Evolutionary conservation across 345 rosid genomes (phyloP).

Genomic region (Linum lewisii): DNA sequence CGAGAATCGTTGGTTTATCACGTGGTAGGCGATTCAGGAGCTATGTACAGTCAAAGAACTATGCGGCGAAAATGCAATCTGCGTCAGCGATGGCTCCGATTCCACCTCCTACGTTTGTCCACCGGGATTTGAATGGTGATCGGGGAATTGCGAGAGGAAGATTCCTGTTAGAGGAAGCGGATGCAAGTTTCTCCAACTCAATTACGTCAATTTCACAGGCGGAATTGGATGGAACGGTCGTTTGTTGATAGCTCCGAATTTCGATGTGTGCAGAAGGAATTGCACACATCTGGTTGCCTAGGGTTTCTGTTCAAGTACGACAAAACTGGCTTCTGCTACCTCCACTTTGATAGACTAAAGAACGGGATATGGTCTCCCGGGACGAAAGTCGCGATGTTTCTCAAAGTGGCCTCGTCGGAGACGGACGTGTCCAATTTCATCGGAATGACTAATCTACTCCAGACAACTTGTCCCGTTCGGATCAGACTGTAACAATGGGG

Average conservation of each 20-base stretch:
- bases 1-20: slow-evolving; percentile 17
- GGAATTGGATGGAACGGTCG: slow-evolving; percentile 20
- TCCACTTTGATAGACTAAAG: slow-evolving; percentile 28
- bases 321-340: slow-evolving; percentile 40
- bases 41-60: slow-evolving; percentile 33
- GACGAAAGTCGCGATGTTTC: slow-evolving; percentile 30
- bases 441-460: slow-evolving; percentile 42
- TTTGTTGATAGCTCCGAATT: slow-evolving; percentile 16
- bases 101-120: slow-evolving; percentile 39
- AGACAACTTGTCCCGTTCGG: slow-evolving; percentile 45
- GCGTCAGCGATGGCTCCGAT: slow-evolving; percentile 27
- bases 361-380: slow-evolving; percentile 64
- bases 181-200: slow-evolving; percentile 43
- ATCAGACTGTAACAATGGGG: too few relatives aligned
- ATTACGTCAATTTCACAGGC: slow-evolving; percentile 49
- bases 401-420: slow-evolving; percentile 37
- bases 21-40: slow-evolving; percentile 49
- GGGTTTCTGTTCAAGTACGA: slow-evolving; percentile 50
- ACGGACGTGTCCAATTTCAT: slow-evolving; percentile 28
- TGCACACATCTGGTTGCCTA: slow-evolving; percentile 27
- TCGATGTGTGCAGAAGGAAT: slow-evolving; percentile 24
- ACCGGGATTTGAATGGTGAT: slow-evolving; percentile 29
- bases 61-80: slow-evolving; percentile 49
- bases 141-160: slow-evolving; percentile 28
- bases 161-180: slow-evolving; percentile 1